Conservation (phyloP, 169 alveolate species). For the Plasmodium reichenowi region DNA sequence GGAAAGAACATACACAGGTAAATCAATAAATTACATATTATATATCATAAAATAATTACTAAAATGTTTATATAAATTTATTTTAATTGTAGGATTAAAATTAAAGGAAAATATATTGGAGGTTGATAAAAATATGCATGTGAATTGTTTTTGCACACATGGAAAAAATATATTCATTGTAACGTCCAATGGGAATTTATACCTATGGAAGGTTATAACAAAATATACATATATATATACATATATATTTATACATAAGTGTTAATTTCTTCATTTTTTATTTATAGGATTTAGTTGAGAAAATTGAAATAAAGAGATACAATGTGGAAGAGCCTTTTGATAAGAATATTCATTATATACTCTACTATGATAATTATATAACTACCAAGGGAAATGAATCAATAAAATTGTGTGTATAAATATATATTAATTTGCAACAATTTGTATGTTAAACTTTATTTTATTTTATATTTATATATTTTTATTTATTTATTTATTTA, state of each 20-base stretch:
- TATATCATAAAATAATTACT: no score
- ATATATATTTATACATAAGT: neutral
- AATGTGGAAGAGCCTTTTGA: slow-evolving; percentile 2
- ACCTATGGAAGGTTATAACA: slow-evolving; percentile 18
- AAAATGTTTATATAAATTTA: neutral
- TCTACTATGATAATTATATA: slow-evolving; percentile 35
- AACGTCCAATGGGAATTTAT: slow-evolving; percentile 30
- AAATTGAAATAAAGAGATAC: slow-evolving; percentile 10
- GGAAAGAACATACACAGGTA: slow-evolving; percentile 63
- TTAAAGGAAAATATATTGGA: slow-evolving; percentile 46
- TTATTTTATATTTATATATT: neutral
- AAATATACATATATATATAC: neutral
- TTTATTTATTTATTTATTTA: neutral
- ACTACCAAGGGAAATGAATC: slow-evolving; percentile 54
- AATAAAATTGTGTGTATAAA: slow-evolving; percentile 23
- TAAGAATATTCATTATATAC: slow-evolving; percentile 18
- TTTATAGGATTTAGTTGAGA: slow-evolving; percentile 31
- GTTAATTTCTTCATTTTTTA: neutral
- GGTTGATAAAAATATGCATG: slow-evolving; percentile 19
- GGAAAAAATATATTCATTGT: slow-evolving; percentile 33
- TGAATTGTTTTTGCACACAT: slow-evolving; percentile 38
- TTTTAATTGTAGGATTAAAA: slow-evolving; percentile 27
- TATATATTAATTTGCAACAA: neutral
- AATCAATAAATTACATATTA: neutral
- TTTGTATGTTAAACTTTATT: neutral